Conservation (phyloP, 2,329 filamentous ascomycete species). For the Calonectria ilicicola region DNA sequence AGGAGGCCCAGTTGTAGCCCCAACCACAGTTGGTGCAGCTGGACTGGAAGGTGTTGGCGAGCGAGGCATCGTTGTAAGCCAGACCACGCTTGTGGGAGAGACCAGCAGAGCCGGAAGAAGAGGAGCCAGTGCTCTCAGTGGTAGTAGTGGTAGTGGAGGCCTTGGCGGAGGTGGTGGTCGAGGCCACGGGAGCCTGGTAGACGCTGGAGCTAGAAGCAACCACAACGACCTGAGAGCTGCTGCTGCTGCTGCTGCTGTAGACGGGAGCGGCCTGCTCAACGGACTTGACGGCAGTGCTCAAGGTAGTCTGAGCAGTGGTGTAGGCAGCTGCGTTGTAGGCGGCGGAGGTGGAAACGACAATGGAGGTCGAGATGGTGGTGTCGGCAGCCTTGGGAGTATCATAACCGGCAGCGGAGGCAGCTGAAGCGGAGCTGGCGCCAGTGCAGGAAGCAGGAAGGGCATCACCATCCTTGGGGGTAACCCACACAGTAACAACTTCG, state of each 20-base stretch:
- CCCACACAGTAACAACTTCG: slow-evolving; percentile 54
- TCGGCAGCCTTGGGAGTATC: slow-evolving; percentile 10
- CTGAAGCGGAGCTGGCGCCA: slow-evolving; percentile 15
- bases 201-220: background rate
- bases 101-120: slow-evolving; percentile 26
- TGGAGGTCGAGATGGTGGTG: slow-evolving; percentile 26
- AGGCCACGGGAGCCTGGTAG: slow-evolving; percentile 1
- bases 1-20: slow-evolving; percentile 77
- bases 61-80: slow-evolving; percentile 71
- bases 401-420: slow-evolving; percentile 12
- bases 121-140: background rate
- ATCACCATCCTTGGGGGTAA: slow-evolving; percentile 47
- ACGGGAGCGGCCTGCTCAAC: background rate
- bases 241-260: slow-evolving; percentile 12
- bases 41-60: slow-evolving; percentile 63
- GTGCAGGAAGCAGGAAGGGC: slow-evolving; percentile 36
- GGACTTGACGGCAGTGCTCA: slow-evolving; percentile 42
- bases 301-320: slow-evolving; percentile 36
- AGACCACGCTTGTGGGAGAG: slow-evolving; percentile 71
- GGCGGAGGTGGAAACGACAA: slow-evolving; percentile 13
- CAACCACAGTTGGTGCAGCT: slow-evolving; percentile 62
- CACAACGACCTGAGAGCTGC: background rate
- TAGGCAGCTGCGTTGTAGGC: slow-evolving; percentile 17
- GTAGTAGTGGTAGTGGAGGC: slow-evolving; percentile 18
- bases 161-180: slow-evolving; percentile 10